Evolutionary conservation across 1,139 yeast species (phyloP).

Genomic region (Candida tropicalis): DNA sequence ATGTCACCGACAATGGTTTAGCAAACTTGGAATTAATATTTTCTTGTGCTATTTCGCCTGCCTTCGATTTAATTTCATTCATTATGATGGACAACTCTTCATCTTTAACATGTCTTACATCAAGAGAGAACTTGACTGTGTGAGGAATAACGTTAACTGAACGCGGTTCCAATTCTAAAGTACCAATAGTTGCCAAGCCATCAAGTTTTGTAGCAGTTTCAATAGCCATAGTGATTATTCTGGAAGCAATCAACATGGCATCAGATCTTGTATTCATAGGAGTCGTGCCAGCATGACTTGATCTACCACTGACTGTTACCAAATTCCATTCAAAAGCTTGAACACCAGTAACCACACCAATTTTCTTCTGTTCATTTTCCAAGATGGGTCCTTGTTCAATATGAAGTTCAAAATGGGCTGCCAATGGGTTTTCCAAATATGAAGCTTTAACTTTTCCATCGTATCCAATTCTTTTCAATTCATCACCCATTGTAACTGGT

Average conservation of each 20-base stretch:
- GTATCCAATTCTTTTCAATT: constrained; percentile 64
- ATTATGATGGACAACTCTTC: constrained; percentile 41
- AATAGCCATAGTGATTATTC: constrained; percentile 56
- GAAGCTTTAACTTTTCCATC: constrained; percentile 53
- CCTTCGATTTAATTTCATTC: constrained; percentile 38
- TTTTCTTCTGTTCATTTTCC: constrained; percentile 54
- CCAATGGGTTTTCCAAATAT: constrained; percentile 54
- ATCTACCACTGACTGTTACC: constrained; percentile 56
- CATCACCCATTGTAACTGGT: constrained; percentile 56
- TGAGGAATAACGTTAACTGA: constrained; percentile 71
- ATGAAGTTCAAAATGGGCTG: constrained; percentile 73
- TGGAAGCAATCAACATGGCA: constrained; percentile 60
- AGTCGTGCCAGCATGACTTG: constrained; percentile 76
- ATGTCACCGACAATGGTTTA: constrained; percentile 33
- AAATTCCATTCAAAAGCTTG: constrained; percentile 70
- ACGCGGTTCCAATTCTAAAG: constrained; percentile 56
- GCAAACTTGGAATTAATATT: constrained; percentile 18
- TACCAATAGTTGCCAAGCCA: constrained; percentile 65
- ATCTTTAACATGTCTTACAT: constrained; percentile 58
- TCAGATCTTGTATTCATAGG: constrained; percentile 67
- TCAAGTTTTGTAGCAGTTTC: constrained; percentile 54
- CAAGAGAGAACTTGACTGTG: constrained; percentile 56
- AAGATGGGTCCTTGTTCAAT: constrained; percentile 78
- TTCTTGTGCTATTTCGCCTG: constrained; percentile 23
- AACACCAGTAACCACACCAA: constrained; percentile 68